These are phyloP conservation scores for Atkinsonella texensis DNA, from an alignment of 2,329 filamentous ascomycete species.

Conservation along the genomic window DNA sequence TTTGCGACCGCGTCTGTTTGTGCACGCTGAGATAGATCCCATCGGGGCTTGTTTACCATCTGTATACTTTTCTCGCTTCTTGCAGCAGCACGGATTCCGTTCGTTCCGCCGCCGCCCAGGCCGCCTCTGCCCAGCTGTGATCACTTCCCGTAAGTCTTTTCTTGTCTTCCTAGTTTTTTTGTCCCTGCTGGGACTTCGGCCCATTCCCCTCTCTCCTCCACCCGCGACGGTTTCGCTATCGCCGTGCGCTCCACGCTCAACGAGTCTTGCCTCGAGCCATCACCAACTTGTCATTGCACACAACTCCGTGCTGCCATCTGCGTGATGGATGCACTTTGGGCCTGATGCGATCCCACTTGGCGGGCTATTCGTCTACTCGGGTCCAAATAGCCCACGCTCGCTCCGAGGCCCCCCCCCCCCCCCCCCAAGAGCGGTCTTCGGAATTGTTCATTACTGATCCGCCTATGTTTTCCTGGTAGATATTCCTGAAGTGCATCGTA, in stretches of 20 bases:
- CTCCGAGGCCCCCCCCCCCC: background rate
- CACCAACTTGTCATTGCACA: background rate
- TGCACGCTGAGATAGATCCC: conserved; percentile 1
- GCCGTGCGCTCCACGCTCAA: background rate
- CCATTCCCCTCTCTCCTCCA: background rate
- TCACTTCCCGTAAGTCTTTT: conserved; percentile 19
- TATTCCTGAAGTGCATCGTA: conserved; percentile 22
- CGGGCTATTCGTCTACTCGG: background rate
- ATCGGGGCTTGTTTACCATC: background rate
- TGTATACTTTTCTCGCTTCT: background rate
- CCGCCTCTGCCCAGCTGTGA: conserved; percentile 19
- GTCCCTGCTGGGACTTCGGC: background rate
- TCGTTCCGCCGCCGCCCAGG: conserved; percentile 10
- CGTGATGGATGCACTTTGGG: background rate
- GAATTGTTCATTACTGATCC: conserved; percentile 1
- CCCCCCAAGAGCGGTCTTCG: background rate
- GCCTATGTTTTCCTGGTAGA: conserved; percentile 9
- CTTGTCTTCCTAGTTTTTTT: background rate
- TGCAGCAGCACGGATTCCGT: conserved; percentile 6
- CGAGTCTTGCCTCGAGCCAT: too few relatives aligned
- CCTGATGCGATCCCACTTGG: background rate
- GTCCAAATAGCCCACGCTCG: background rate
- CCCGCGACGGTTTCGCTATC: background rate
- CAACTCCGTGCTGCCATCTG: background rate
- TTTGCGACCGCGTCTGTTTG: conserved; percentile 5